Base-by-base conservation (phyloP, 2,329 filamentous ascomycete genomes). In the Chalaropsis thielavioides region DNA sequence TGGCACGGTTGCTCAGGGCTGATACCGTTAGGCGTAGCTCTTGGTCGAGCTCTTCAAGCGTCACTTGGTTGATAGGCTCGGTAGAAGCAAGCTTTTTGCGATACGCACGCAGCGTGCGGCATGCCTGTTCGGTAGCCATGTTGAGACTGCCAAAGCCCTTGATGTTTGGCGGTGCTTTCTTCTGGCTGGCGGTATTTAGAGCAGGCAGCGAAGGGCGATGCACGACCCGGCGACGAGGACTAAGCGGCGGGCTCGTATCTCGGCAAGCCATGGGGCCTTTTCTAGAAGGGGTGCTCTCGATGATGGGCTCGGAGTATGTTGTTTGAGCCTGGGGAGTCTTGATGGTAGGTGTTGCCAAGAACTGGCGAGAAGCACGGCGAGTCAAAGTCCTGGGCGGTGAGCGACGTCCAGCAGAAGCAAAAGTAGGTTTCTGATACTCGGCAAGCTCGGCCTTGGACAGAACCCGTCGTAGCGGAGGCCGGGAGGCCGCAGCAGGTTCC, bases 401-500 rank as follows among this genome's bases (percentile, higher is more conserved):
- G 27, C 77, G 77, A 56, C 80, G 77, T 2, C 81, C 80, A 7
- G 74, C 71, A 43, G 61, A 64, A 60, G 66, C 62, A 10, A 19
- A 31, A 8, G 76, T 73, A 8, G 77, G 71, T 0, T 78, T 76
- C 68, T 84, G 83, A 67, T 95, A 92, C 67, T 92, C 89, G 8
- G 90, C 88, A 49, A 97, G 77, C 71, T 97, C 92, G 0, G 88
- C 86, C 70, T 89, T 90, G 1, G 92, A 96, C 40, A 97, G 79
- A 8, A 99, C 88, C 64, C 89, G 88, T 63, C 94, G 83, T 41
- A 97, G 76, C 3, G 92, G 92, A 43, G 87, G 89, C 38, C 85
- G 85, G 44, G 80, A 79, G 15, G 63, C 46, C 24, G 62, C 22
- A 1, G 82, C 77, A 22, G 70, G 69, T 3, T 80, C 77, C 69